Evolutionary conservation across 2,329 filamentous ascomycete genomes (phyloP).

Genomic region (Botrytis paeoniae): DNA sequence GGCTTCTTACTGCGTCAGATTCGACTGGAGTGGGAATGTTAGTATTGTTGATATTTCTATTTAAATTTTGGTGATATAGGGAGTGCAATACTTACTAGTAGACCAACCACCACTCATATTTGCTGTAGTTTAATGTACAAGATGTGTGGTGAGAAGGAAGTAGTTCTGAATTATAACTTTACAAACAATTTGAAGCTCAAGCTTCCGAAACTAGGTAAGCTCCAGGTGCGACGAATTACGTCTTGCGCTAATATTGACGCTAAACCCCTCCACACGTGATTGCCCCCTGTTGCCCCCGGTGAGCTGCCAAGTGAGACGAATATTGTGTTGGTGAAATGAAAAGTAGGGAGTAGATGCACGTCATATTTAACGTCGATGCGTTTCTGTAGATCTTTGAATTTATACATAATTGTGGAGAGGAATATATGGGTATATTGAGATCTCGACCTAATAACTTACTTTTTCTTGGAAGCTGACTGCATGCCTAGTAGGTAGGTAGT

Average conservation of each 20-base stretch:
- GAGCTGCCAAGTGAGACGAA: not conserved
- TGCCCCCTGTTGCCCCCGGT: not conserved
- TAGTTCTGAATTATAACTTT: slow-evolving; percentile 12
- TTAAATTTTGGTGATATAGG: slow-evolving; percentile 18
- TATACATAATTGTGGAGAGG: not conserved
- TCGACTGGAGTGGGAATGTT: slow-evolving; percentile 56
- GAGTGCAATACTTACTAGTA: slow-evolving; percentile 59
- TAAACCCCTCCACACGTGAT: slow-evolving; percentile 16
- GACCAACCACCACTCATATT: slow-evolving; percentile 86
- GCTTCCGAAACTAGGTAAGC: slow-evolving; percentile 14
- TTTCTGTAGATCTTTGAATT: not conserved
- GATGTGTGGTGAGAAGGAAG: not conserved
- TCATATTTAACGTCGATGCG: slow-evolving; percentile 4
- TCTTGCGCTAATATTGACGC: slow-evolving; percentile 15
- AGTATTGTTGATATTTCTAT: slow-evolving; percentile 25
- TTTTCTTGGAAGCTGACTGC: not conserved
- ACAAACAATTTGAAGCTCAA: slow-evolving; percentile 2
- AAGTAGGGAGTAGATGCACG: not conserved
- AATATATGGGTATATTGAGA: not conserved
- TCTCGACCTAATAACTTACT: not conserved
- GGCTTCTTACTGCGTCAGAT: slow-evolving; percentile 75
- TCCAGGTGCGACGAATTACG: slow-evolving; percentile 5
- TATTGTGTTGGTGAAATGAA: not conserved
- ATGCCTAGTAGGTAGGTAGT: not conserved
- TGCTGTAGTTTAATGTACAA: slow-evolving; percentile 7